Evolutionary conservation across 176 grass and related monocot species (phyloP).

Genomic region (Carex pumila): DNA sequence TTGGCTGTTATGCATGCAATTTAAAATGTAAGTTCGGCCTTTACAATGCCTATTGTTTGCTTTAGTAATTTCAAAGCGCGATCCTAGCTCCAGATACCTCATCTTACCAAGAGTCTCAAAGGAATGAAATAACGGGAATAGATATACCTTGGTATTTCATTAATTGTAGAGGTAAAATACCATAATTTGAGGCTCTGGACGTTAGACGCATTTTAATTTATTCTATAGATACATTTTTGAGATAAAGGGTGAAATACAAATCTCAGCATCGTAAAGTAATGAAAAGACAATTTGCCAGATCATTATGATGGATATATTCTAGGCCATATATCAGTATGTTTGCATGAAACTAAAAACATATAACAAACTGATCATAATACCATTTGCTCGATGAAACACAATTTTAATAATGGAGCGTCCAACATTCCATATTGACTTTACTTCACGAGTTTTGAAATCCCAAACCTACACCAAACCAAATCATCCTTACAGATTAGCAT

Average conservation of each 20-base stretch:
- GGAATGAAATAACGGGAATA: neutral
- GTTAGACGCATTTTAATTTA: neutral
- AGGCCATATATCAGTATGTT: neutral
- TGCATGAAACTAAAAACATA: neutral
- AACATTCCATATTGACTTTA: constrained; percentile 68
- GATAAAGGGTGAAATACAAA: neutral
- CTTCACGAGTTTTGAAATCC: constrained; percentile 67
- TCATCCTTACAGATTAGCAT: neutral
- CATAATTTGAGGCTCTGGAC: neutral
- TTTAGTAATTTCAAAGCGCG: neutral
- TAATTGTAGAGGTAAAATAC: neutral
- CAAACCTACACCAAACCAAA: constrained; percentile 48
- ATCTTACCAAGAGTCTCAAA: neutral
- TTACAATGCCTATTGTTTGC: neutral
- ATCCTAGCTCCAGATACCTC: neutral
- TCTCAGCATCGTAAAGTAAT: neutral
- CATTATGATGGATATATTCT: neutral
- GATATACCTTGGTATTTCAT: neutral
- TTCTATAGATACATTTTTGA: neutral
- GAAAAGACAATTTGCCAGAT: neutral
- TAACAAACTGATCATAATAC: constrained; percentile 26
- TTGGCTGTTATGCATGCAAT: constrained; percentile 13
- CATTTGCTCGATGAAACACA: constrained; percentile 81
- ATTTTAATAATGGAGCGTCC: constrained; percentile 69
- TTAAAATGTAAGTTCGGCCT: neutral